phyloP scores from a whole-genome alignment of 495 filamentous ascomycete species.

The Talaromyces ruber region DNA sequence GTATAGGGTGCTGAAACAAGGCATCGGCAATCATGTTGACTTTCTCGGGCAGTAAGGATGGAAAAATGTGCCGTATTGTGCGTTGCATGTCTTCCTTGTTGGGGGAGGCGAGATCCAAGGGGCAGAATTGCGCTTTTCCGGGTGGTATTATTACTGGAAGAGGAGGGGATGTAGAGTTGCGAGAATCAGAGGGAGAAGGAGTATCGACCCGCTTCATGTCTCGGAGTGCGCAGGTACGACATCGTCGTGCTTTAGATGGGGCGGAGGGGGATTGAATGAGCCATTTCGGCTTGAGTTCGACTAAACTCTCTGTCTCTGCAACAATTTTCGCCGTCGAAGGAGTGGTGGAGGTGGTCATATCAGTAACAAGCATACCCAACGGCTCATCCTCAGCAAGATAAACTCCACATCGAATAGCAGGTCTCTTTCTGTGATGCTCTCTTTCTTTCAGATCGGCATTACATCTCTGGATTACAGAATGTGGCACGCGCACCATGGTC shows the following conservation, averaged over 20 bases:
- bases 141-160: neutral
- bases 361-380: conserved; percentile 65
- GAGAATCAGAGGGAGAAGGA: neutral
- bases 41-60: neutral
- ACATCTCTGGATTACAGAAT: conserved; percentile 33
- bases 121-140: conserved; percentile 40
- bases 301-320: conserved; percentile 21
- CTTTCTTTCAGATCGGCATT: conserved; percentile 41
- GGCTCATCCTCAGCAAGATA: conserved; percentile 49
- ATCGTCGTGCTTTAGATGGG: conserved; percentile 53
- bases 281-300: conserved; percentile 97
- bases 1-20: conserved; percentile 26
- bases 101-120: conserved; percentile 44
- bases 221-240: conserved; percentile 77
- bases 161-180: neutral
- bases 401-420: conserved; percentile 42
- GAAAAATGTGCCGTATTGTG: conserved; percentile 13
- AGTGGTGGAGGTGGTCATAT: conserved; percentile 60
- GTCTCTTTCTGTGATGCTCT: conserved; percentile 22
- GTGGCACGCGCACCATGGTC: conserved; percentile 43
- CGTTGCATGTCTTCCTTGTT: conserved; percentile 28
- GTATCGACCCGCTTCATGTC: conserved; percentile 40
- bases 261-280: conserved; percentile 74
- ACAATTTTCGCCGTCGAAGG: conserved; percentile 17
- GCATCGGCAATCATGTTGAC: conserved; percentile 17